Evolutionary conservation across 768 basidiomycete genomes (phyloP), one percentile per base, ranked within the genome.

Genomic region (Russula virescens): DNA sequence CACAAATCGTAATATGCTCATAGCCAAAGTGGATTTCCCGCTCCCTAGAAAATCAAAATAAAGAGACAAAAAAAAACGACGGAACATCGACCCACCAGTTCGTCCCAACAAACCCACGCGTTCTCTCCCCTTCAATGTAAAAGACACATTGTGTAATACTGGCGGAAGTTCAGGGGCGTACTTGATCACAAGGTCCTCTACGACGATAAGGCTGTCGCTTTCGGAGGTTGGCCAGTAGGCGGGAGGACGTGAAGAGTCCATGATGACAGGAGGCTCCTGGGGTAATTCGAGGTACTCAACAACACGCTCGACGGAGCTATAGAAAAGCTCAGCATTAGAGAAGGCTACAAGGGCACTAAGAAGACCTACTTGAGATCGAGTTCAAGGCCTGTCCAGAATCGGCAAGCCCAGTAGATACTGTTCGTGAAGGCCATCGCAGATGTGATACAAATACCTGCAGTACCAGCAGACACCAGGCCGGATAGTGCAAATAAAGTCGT

Each of bases 141-240:
- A 94, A 1, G 89, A 89, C 5, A 93, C 78, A 40, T 81, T 80
- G 61, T 87, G 87, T 38, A 95, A 76, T 0, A 94, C 91, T 0
- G 88, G 77, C 0, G 93, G 92, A 13, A 95, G 79, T 56, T 94
- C 91, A 0, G 90, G 87, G 0, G 90, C 83, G 72, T 95, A 95
- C 73, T 86, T 90, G 71, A 95, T 76, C 19, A 83, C 83, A 28
- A 96, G 76, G 64, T 94, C 81, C 67, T 94, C 86, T 0, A 91
- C 89, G 1, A 74, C 73, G 34, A 97, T 69, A 26, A 95, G 76
- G 4, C 78, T 70, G 31, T 84, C 77, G 52, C 79, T 81, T 19
- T 85, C 78, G 61, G 80, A 84, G 0, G 92, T 92, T 0, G 94
- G 94, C 94, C 94, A 97, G 69, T 94, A 94, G 0, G 94, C 94